A percentile compares a stretch with the other conserved stretches of the same genome.
phyloP scores from a whole-genome alignment of 176 grass and related monocot genomes.

The Musa beccarii region DNA sequence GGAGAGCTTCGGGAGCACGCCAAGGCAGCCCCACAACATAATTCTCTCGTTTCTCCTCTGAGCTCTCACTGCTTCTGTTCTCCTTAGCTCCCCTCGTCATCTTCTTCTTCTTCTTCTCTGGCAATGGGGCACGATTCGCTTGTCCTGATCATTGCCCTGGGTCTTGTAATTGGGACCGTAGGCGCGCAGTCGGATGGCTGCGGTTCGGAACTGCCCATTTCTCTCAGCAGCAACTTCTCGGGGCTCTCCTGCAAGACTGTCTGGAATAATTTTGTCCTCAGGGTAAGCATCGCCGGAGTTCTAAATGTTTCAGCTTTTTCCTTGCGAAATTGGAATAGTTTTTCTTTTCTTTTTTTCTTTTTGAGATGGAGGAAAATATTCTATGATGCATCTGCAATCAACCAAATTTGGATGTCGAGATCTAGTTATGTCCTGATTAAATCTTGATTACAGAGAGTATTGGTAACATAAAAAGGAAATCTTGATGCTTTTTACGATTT shows the following conservation, averaged over 20 bases:
- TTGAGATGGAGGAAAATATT: too few species aligned
- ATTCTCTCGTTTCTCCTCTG: not conserved
- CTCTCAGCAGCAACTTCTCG: conserved; percentile 57
- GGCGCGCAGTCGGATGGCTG: conserved; percentile 48
- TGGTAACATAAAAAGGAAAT: not conserved
- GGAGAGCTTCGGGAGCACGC: not conserved
- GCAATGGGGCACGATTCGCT: conserved; percentile 32
- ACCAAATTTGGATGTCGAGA: not conserved
- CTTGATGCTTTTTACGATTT: not conserved
- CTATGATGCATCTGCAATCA: too few species aligned
- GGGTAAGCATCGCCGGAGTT: conserved; percentile 35
- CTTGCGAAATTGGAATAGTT: too few species aligned
- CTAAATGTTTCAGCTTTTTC: not conserved
- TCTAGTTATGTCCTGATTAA: not conserved
- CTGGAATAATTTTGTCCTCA: conserved; percentile 76
- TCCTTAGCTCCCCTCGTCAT: not conserved
- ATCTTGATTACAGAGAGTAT: not conserved
- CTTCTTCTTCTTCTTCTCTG: not conserved
- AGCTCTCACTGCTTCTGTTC: not conserved
- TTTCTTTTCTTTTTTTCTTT: not conserved
- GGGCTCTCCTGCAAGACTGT: conserved; percentile 59
- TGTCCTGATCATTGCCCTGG: conserved; percentile 30
- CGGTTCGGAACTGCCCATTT: conserved; percentile 30
- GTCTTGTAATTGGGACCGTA: conserved; percentile 17
- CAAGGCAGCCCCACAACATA: not conserved